Percentiles rank a stretch among this genome's conserved stretches.
These are phyloP conservation scores for Kluyveromyces dobzhanskii DNA, from an alignment of 805 yeast species.

Conservation along the genomic window DNA sequence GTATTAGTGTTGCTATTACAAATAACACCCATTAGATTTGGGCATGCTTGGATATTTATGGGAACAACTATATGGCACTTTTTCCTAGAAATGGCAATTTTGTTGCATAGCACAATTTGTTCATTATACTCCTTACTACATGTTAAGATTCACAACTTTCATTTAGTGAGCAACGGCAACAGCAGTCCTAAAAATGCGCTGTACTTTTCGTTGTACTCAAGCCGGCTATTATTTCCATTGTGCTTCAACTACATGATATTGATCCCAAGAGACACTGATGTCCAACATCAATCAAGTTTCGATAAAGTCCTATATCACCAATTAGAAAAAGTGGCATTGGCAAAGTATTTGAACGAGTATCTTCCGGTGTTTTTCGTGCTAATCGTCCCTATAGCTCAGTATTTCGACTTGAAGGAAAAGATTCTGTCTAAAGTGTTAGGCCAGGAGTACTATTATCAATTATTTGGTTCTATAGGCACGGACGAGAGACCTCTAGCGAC, in stretches of 20 bases:
- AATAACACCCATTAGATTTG: slow-evolving; percentile 20
- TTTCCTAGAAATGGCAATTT: slow-evolving; percentile 15
- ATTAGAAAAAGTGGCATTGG: slow-evolving; percentile 23
- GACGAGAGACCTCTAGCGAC: not conserved
- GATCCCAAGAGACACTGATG: slow-evolving; percentile 13
- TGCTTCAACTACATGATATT: slow-evolving; percentile 28
- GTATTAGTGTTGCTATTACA: slow-evolving; percentile 17
- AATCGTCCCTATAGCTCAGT: slow-evolving; percentile 18
- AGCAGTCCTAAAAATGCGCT: slow-evolving; percentile 28
- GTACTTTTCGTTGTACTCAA: slow-evolving; percentile 26
- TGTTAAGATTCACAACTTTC: slow-evolving; percentile 26
- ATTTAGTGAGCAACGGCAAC: slow-evolving; percentile 25
- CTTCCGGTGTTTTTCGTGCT: slow-evolving; percentile 23
- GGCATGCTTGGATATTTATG: slow-evolving; percentile 18
- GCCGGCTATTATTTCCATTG: slow-evolving; percentile 27
- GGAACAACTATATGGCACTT: slow-evolving; percentile 17
- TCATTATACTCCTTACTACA: slow-evolving; percentile 28
- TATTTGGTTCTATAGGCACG: slow-evolving; percentile 17
- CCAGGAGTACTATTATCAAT: slow-evolving; percentile 27
- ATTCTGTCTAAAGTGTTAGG: slow-evolving; percentile 23
- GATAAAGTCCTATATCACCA: slow-evolving; percentile 21
- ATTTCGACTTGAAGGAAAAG: slow-evolving; percentile 24
- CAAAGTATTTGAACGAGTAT: slow-evolving; percentile 19
- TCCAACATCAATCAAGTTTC: slow-evolving; percentile 15
- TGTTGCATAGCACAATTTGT: slow-evolving; percentile 21